A percentile compares a stretch with the other conserved stretches of the same genome.
phyloP scores from a whole-genome alignment of 805 yeast genomes.

The Suhomyces xylopsoci region DNA sequence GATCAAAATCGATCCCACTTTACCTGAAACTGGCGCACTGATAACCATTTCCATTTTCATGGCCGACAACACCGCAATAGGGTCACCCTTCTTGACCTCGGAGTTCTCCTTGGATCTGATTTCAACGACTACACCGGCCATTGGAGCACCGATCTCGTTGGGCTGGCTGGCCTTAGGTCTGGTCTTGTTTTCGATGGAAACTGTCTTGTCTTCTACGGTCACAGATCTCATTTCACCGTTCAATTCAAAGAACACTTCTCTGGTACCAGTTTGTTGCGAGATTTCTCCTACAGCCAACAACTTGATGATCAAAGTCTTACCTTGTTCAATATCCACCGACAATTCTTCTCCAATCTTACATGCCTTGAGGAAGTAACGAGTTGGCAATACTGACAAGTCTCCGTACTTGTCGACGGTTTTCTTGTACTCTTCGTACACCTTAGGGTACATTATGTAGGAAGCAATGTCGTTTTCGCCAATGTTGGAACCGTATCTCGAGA shows the following conservation, averaged over 20 bases:
- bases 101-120: slow-evolving; percentile 85
- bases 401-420: slow-evolving; percentile 75
- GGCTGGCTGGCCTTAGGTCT: slow-evolving; percentile 93
- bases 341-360: slow-evolving; percentile 87
- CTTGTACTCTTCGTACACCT: slow-evolving; percentile 87
- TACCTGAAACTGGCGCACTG: slow-evolving; percentile 86
- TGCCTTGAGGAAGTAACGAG: slow-evolving; percentile 84
- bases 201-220: slow-evolving; percentile 81
- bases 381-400: slow-evolving; percentile 91
- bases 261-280: slow-evolving; percentile 76
- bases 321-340: slow-evolving; percentile 85
- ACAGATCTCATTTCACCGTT: slow-evolving; percentile 98
- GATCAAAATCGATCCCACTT: slow-evolving; percentile 69
- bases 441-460: slow-evolving; percentile 95
- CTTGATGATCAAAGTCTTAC: slow-evolving; percentile 89
- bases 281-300: slow-evolving; percentile 91
- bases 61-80: slow-evolving; percentile 89
- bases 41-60: slow-evolving; percentile 99
- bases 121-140: slow-evolving; percentile 98
- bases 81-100: slow-evolving; percentile 94
- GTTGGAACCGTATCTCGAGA: slow-evolving; percentile 66
- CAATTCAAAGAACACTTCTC: slow-evolving; percentile 96
- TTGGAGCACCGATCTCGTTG: slow-evolving; percentile 95
- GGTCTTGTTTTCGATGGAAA: slow-evolving; percentile 78
- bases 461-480: slow-evolving; percentile 89